phyloP scores from a whole-genome alignment of 345 rosid species.

The Jatropha curcas region DNA sequence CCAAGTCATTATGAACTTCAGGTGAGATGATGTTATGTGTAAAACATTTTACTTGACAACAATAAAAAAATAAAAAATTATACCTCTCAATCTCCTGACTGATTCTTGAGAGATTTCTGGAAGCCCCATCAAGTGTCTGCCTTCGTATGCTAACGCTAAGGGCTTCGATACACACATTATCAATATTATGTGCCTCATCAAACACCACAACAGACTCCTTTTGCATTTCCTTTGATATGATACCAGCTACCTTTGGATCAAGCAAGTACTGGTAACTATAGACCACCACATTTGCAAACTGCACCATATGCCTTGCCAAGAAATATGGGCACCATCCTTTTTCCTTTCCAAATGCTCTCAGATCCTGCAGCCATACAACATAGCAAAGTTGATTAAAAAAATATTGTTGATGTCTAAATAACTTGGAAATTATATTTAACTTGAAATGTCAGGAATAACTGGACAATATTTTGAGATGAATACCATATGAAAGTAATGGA shows the following conservation, averaged over 20 bases:
- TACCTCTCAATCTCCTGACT: slow-evolving; percentile 86
- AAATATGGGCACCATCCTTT: slow-evolving; percentile 94
- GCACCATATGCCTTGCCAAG: slow-evolving; percentile 94
- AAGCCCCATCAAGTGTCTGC: slow-evolving; percentile 93
- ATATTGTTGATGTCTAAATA: not conserved
- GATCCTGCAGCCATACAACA: slow-evolving; percentile 46
- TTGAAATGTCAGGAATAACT: not conserved
- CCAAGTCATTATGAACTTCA: not conserved
- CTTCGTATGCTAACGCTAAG: slow-evolving; percentile 92
- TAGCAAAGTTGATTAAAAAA: not conserved
- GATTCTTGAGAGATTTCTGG: slow-evolving; percentile 74
- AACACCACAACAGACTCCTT: slow-evolving; percentile 93
- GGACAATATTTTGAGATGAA: not conserved
- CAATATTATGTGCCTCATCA: slow-evolving; percentile 98
- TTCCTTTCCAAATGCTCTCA: slow-evolving; percentile 80
- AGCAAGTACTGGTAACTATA: slow-evolving; percentile 96
- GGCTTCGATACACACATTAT: slow-evolving; percentile 95
- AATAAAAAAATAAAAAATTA: not conserved
- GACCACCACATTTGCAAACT: slow-evolving; percentile 86
- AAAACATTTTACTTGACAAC: not conserved
- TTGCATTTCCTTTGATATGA: slow-evolving; percentile 96
- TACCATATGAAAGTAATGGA: not conserved
- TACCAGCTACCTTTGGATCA: slow-evolving; percentile 97
- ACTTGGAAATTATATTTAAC: not conserved
- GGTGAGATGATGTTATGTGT: not conserved